These are phyloP conservation scores for Pelargonium nanum DNA, from an alignment of 345 rosid species.

Conservation along the genomic window DNA sequence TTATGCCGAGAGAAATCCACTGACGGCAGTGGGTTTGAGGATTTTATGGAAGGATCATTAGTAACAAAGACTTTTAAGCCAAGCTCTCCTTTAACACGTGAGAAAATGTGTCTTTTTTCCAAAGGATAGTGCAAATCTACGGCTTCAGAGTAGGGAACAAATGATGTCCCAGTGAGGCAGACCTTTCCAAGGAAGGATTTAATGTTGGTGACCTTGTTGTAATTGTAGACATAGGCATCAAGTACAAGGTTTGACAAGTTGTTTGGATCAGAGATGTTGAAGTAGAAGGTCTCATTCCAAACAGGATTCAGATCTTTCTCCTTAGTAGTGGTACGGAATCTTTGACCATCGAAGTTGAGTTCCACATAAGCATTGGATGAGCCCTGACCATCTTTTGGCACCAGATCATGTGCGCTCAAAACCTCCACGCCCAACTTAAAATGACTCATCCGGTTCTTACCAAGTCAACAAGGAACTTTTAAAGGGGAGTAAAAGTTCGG, in stretches of 20 bases:
- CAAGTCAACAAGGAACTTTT: too few relatives aligned
- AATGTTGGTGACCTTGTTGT: slow-evolving; percentile 25
- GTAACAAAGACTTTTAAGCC: slow-evolving; percentile 66
- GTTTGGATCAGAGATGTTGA: slow-evolving; percentile 66
- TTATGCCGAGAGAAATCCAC: slow-evolving; percentile 28
- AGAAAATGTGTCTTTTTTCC: slow-evolving; percentile 44
- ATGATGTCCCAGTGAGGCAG: slow-evolving; percentile 62
- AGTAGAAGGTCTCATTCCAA: slow-evolving; percentile 77
- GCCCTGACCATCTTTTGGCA: slow-evolving; percentile 49
- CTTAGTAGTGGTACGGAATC: slow-evolving; percentile 52
- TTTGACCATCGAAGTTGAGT: slow-evolving; percentile 73
- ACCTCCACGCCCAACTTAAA: slow-evolving; percentile 86
- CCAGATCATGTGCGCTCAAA: slow-evolving; percentile 58
- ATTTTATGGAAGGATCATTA: slow-evolving; percentile 41
- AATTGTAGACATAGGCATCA: slow-evolving; percentile 51
- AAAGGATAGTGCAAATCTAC: slow-evolving; percentile 68
- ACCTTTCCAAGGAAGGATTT: slow-evolving; percentile 62
- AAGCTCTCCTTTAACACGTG: slow-evolving; percentile 68
- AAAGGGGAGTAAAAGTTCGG: too few relatives aligned
- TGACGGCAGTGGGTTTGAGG: slow-evolving; percentile 39
- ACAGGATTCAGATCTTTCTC: slow-evolving; percentile 60
- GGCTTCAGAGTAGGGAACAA: slow-evolving; percentile 66
- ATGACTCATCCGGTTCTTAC: slow-evolving; percentile 68
- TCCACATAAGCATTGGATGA: slow-evolving; percentile 58
- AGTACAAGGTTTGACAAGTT: slow-evolving; percentile 42